Base-by-base conservation (phyloP, 768 basidiomycete species). In the Serendipita sp. region DNA sequence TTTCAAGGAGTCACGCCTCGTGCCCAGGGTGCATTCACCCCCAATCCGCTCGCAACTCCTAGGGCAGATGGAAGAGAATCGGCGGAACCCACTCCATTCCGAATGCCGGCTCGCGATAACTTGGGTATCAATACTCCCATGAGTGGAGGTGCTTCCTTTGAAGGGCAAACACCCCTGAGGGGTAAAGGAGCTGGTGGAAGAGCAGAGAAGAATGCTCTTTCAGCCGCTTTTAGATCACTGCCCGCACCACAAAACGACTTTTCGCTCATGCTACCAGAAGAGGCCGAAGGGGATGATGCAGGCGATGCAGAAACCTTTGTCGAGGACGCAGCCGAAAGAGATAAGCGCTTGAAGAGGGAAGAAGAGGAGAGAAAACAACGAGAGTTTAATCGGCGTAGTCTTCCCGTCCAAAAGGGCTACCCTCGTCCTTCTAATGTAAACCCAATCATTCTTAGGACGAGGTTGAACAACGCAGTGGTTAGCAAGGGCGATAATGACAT, bases 221-320 rank as follows among this genome's bases (percentile, higher is more conserved):
- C 87, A 69, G 82, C 84, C 8, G 89, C 87, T 3, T 97, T 98
- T 75, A 80, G 80, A 75, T 85, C 74, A 66, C 78, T 99, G 15
- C 96, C 96, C 0, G 85, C 85, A 68, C 93, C 96, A 0, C 91
- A 97, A 76, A 97, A 98, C 73, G 95, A 98, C 74, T 98, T 97
- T 70, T 94, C 98, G 75, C 77, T 99, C 52, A 81, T 94, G 47
- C 85, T 95, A 7, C 91, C 90, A 2, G 94, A 95, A 68, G 89
- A 91, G 16, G 89, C 91, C 63, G 88, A 83, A 10, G 81, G 78
- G 8, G 79, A 74, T 1, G 76, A 73, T 28, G 74, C 72, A 1
- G 78, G 75, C 3, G 71, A 70, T 11, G 75, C 68, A 65, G 71
- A 68, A 18, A 65, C 83, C 58, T 75, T 80, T 0, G 88, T 85